Evolutionary conservation across 148 eudicot species (phyloP).

Genomic region (Rhododendron williamsianum): DNA sequence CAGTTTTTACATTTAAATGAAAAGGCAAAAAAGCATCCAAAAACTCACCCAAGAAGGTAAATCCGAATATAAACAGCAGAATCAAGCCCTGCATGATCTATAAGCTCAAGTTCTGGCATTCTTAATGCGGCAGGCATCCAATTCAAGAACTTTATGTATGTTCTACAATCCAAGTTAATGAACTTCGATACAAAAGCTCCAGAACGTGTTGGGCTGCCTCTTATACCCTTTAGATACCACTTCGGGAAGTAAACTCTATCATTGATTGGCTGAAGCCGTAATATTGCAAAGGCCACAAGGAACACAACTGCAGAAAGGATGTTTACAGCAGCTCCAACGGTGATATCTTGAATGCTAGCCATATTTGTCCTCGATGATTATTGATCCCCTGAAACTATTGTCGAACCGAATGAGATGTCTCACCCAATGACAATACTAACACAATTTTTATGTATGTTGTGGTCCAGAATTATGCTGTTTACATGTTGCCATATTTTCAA

Average conservation of each 20-base stretch:
- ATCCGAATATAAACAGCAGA: slow-evolving; percentile 88
- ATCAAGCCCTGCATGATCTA: slow-evolving; percentile 97
- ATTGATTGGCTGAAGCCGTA: slow-evolving; percentile 84
- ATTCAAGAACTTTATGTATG: slow-evolving; percentile 66
- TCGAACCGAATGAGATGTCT: slow-evolving; percentile 4
- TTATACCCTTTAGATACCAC: slow-evolving; percentile 90
- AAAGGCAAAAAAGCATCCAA: slow-evolving; percentile 5
- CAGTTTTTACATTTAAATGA: not conserved
- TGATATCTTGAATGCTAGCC: slow-evolving; percentile 73
- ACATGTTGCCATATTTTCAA: not conserved
- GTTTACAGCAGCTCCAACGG: slow-evolving; percentile 64
- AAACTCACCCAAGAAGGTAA: slow-evolving; percentile 85
- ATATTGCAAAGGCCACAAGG: slow-evolving; percentile 76
- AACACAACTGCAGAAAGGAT: slow-evolving; percentile 65
- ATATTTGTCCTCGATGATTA: slow-evolving; percentile 27
- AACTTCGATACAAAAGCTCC: slow-evolving; percentile 50
- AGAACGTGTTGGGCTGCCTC: slow-evolving; percentile 62
- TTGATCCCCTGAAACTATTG: slow-evolving; percentile 31
- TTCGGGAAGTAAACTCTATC: slow-evolving; percentile 98
- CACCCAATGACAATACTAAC: not conserved
- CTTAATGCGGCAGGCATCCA: slow-evolving; percentile 98
- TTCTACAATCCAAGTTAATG: slow-evolving; percentile 68
- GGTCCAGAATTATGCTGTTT: not conserved
- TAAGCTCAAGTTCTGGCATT: slow-evolving; percentile 98
- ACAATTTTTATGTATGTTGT: not conserved